Percentiles rank a stretch among this genome's conserved stretches.
These are phyloP conservation scores for Penicillium sp. DNA, from an alignment of 2,329 filamentous ascomycete genomes.

Conservation along the genomic window DNA sequence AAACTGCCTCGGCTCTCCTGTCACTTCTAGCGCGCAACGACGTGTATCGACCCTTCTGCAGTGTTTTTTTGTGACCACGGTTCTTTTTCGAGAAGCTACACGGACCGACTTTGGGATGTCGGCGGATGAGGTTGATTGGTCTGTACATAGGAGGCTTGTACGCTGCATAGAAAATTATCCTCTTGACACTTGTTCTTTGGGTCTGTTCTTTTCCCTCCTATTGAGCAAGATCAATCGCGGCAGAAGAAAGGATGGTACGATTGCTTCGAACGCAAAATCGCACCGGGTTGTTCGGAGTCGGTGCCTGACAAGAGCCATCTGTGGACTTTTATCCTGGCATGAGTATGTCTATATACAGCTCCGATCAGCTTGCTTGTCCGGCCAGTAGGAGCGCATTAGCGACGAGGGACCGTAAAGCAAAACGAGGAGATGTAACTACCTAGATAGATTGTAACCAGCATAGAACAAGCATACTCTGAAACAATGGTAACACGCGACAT, in stretches of 20 bases:
- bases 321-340: background rate
- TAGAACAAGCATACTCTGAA: background rate
- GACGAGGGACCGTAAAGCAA: background rate
- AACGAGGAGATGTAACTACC: background rate
- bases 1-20: conserved; percentile 11
- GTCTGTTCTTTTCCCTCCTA: background rate
- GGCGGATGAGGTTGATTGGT: conserved; percentile 17
- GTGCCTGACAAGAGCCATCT: background rate
- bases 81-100: conserved; percentile 7
- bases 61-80: background rate
- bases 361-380: background rate
- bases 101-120: conserved; percentile 9
- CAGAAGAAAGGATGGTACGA: background rate
- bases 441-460: background rate
- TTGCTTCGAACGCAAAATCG: background rate
- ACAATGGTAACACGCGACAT: background rate
- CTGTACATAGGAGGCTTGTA: conserved; percentile 25
- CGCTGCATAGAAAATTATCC: conserved; percentile 21
- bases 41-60: conserved; percentile 7
- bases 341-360: background rate
- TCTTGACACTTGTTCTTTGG: conserved; percentile 6
- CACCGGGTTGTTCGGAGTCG: background rate
- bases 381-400: background rate
- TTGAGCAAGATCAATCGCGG: background rate
- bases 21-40: conserved; percentile 10